Base-by-base conservation (phyloP, 2,329 filamentous ascomycete species). In the Ceratocystis diversiconidia region DNA sequence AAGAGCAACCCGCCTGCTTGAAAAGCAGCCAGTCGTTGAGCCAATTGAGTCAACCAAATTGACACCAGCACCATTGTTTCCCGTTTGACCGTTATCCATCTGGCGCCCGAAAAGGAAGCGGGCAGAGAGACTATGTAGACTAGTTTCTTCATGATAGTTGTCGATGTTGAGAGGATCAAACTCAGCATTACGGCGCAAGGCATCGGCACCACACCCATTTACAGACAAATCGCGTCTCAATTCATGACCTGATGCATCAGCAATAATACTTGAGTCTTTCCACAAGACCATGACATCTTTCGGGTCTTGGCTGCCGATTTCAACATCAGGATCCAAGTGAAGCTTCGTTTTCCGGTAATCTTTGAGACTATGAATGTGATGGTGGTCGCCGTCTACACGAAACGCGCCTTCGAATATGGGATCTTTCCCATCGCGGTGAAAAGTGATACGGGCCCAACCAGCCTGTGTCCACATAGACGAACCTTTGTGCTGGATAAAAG, bases 351-450 rank as follows among this genome's bases (percentile, higher is more conserved):
- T 80, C 72, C 83, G 80, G 72, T 94, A 99, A 68, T 85, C 87
- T 32, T 82, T 81, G 68, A 82, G 83, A 32, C 90, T 84, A 72
- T 95, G 88, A 63, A 99, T 80, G 74, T 97, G 90, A 75, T 99
- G 91, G 70, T 92, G 85, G 72, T 96, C 85, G 65, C 88, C 85
- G 71, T 88, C 78, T 46, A 97, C 77, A 43, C 87, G 85, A 73
- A 97, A 96, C 2, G 88, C 87, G 64, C 94, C 94, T 74, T 96
- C 90, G 70, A 99, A 99, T 36, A 96, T 75, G 25, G 94, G 94
- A 17, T 82, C 73, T 52, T 79, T 75, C 1, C 94, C 94, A 76
- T 99, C 94, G 69, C 80, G 79, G 70, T 84, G 82, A 10, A 99
- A 79, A 61, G 86, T 84, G 68, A 97, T 85, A 66, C 94, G 82